Evolutionary conservation across 345 rosid species (phyloP).

Genomic region (Boechera retrofracta): DNA sequence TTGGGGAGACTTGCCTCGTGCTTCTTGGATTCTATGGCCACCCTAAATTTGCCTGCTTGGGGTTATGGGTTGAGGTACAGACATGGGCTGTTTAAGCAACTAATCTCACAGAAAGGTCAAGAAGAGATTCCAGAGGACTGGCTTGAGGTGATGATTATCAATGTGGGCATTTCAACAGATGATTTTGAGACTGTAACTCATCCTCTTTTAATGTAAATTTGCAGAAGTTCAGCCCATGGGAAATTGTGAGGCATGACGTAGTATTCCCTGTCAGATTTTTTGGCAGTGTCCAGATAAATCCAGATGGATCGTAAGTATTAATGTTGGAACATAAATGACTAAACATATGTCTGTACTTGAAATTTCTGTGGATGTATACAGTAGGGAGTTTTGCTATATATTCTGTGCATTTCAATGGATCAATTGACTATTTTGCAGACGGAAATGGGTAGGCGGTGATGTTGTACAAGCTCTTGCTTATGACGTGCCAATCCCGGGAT

Average conservation of each 20-base stretch:
- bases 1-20: conserved; percentile 98
- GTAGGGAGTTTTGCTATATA: conserved; percentile 7
- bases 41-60: conserved; percentile 96
- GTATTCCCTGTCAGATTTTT: conserved; percentile 88
- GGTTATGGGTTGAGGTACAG: conserved; percentile 96
- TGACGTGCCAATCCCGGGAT: conserved; percentile 96
- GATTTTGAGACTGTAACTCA: conserved; percentile 27
- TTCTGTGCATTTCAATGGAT: conserved; percentile 19
- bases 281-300: conserved; percentile 73
- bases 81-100: conserved; percentile 93
- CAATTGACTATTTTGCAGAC: conserved; percentile 52
- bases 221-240: conserved; percentile 99
- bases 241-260: conserved; percentile 91
- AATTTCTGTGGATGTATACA: background rate
- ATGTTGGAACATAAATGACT: conserved; percentile 30
- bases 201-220: conserved; percentile 43
- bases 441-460: conserved; percentile 92
- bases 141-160: conserved; percentile 73
- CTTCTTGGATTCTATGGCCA: conserved; percentile 97
- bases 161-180: conserved; percentile 24
- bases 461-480: conserved; percentile 88
- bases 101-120: conserved; percentile 82
- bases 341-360: background rate
- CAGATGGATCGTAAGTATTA: conserved; percentile 83
- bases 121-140: conserved; percentile 97